A percentile compares a stretch with the other conserved stretches of the same genome.
Conservation (phyloP, 768 basidiomycete genomes). For the Punctularia strigosozonata region DNA sequence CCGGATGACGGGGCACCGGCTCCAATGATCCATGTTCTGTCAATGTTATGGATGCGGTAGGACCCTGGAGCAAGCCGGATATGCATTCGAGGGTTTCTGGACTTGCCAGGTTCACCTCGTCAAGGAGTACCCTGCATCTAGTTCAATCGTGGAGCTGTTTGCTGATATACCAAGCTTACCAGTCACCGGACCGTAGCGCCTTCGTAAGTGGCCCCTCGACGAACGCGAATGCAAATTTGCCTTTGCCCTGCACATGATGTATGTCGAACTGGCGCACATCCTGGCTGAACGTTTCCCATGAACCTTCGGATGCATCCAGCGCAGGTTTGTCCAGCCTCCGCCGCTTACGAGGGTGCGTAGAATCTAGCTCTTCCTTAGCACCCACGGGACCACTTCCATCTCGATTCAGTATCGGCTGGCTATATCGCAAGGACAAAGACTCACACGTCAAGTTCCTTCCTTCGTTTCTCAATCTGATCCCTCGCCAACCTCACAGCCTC, state of each 20-base stretch:
- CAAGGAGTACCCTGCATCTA: conserved; percentile 73
- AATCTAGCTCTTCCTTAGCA: conserved; percentile 20
- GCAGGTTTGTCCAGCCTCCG: conserved; percentile 43
- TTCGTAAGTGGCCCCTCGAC: conserved; percentile 94
- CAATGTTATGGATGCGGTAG: conserved; percentile 80
- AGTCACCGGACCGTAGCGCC: conserved; percentile 80
- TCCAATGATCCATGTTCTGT: conserved; percentile 90
- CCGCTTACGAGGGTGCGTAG: conserved; percentile 51
- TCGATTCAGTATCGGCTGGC: neutral
- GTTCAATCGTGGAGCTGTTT: no score
- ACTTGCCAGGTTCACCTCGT: conserved; percentile 92
- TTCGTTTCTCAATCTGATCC: conserved; percentile 38
- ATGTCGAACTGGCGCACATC: conserved; percentile 75
- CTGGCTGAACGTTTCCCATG: conserved; percentile 58
- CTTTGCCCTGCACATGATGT: conserved; percentile 78
- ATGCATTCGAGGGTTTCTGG: conserved; percentile 92
- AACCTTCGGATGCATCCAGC: conserved; percentile 30
- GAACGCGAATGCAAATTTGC: conserved; percentile 89
- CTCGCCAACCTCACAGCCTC: conserved; percentile 62
- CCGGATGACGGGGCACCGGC: conserved; percentile 81
- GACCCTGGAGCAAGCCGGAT: conserved; percentile 74
- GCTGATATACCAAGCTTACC: conserved; percentile 39
- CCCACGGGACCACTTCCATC: neutral
- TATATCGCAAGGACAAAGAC: neutral
- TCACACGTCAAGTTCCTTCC: conserved; percentile 7